phyloP scores from a whole-genome alignment of 192 early-diverging fungal genomes.

The Linnemannia exigua region DNA sequence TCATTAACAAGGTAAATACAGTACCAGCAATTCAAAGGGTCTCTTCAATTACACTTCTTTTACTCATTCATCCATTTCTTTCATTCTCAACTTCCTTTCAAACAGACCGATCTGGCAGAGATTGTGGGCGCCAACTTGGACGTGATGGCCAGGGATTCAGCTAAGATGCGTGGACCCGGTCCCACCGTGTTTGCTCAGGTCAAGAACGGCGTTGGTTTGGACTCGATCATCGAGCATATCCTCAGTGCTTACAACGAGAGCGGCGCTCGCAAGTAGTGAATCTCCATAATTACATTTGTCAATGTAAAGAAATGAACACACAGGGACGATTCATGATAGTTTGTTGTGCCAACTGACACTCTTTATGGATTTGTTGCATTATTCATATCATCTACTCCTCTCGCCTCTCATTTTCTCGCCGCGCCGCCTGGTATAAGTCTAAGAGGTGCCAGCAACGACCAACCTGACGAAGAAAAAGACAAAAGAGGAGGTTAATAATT shows the following conservation, averaged over 20 bases:
- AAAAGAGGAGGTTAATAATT: background rate
- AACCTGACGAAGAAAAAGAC: slow-evolving; percentile 15
- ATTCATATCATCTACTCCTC: background rate
- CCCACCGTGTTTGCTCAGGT: slow-evolving; percentile 95
- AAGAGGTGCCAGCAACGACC: slow-evolving; percentile 54
- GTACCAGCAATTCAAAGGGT: background rate
- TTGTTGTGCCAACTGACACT: slow-evolving; percentile 8
- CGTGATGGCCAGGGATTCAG: slow-evolving; percentile 93
- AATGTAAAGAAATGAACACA: background rate
- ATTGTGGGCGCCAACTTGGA: slow-evolving; percentile 92
- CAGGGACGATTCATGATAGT: background rate
- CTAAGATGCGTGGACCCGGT: slow-evolving; percentile 84
- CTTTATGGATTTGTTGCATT: slow-evolving; percentile 13
- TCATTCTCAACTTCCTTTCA: no score
- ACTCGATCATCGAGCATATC: slow-evolving; percentile 84
- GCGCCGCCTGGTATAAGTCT: slow-evolving; percentile 25
- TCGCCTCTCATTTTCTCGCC: background rate
- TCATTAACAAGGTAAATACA: slow-evolving; percentile 86
- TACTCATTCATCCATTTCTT: background rate
- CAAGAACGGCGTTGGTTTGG: slow-evolving; percentile 89
- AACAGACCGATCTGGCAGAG: slow-evolving; percentile 86
- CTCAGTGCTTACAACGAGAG: slow-evolving; percentile 71
- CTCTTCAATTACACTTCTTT: background rate
- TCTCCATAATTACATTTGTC: background rate
- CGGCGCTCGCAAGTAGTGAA: slow-evolving; percentile 51